Percentiles rank a stretch among this genome's conserved stretches.
Conservation (phyloP, 106 monocot genomes). For the Allium cepa region DNA sequence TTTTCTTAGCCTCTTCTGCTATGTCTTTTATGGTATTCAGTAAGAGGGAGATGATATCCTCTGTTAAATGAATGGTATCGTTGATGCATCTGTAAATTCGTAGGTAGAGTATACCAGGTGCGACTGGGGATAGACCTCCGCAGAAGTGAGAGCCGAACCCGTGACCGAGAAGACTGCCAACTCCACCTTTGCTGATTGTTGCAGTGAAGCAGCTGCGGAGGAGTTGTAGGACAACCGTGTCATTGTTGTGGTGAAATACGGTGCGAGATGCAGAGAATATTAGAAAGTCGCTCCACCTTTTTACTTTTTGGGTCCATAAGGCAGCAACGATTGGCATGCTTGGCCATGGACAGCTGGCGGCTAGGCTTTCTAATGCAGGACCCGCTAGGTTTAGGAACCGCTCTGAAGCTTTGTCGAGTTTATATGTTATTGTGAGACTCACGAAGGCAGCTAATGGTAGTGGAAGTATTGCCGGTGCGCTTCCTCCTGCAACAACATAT, state of each 20-base stretch:
- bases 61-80: constrained; percentile 47
- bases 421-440: constrained; percentile 96
- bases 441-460: constrained; percentile 93
- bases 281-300: constrained; percentile 88
- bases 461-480: constrained; percentile 61
- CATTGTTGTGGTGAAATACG: constrained; percentile 78
- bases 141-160: constrained; percentile 79
- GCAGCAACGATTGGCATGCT: constrained; percentile 97
- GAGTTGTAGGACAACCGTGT: constrained; percentile 63
- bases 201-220: constrained; percentile 80
- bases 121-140: constrained; percentile 75
- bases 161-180: constrained; percentile 86
- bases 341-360: constrained; percentile 96
- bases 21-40: constrained; percentile 63
- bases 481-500: constrained; percentile 34
- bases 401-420: constrained; percentile 85
- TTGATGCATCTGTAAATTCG: constrained; percentile 59
- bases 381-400: constrained; percentile 89
- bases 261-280: constrained; percentile 90
- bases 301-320: constrained; percentile 95
- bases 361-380: constrained; percentile 81
- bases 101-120: constrained; percentile 87
- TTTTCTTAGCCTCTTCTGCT: constrained; percentile 33
- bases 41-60: constrained; percentile 70
- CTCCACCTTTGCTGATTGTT: constrained; percentile 46